phyloP scores from a whole-genome alignment of 805 yeast species.

The Teunomyces panamensis region DNA sequence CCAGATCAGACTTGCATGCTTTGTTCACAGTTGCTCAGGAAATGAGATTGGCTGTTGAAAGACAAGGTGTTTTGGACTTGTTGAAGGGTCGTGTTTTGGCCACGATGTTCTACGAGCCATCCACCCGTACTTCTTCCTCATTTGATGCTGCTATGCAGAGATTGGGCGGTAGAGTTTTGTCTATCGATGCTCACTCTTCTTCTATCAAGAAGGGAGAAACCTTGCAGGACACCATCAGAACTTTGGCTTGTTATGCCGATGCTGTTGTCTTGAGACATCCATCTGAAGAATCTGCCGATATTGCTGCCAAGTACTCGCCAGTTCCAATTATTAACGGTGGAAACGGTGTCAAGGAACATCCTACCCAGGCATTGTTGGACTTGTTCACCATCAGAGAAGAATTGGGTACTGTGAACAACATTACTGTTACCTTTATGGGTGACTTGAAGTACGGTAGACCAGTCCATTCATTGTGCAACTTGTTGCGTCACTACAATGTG shows the following conservation, averaged over 20 bases:
- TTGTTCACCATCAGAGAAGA: constrained; percentile 98
- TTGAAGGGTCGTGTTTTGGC: constrained; percentile 88
- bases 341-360: constrained; percentile 97
- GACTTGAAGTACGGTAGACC: constrained; percentile 98
- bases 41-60: constrained; percentile 93
- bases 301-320: constrained; percentile 95
- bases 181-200: constrained; percentile 82
- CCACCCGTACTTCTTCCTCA: constrained; percentile 94
- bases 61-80: constrained; percentile 90
- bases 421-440: constrained; percentile 98
- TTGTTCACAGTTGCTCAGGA: constrained; percentile 97
- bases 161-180: constrained; percentile 94
- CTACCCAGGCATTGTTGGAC: constrained; percentile 97
- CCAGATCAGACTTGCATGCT: constrained; percentile 85
- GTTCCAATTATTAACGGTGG: constrained; percentile 98
- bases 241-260: constrained; percentile 93
- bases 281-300: constrained; percentile 82
- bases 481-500: constrained; percentile 89
- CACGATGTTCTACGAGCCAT: constrained; percentile 97
- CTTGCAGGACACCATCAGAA: constrained; percentile 91
- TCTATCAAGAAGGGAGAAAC: constrained; percentile 98
- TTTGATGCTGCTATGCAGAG: constrained; percentile 99
- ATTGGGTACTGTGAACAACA: constrained; percentile 96
- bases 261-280: constrained; percentile 98
- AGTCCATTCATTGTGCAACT: constrained; percentile 90